Conservation (phyloP, 179 eudicot genomes). For the Silene noctiflora region DNA sequence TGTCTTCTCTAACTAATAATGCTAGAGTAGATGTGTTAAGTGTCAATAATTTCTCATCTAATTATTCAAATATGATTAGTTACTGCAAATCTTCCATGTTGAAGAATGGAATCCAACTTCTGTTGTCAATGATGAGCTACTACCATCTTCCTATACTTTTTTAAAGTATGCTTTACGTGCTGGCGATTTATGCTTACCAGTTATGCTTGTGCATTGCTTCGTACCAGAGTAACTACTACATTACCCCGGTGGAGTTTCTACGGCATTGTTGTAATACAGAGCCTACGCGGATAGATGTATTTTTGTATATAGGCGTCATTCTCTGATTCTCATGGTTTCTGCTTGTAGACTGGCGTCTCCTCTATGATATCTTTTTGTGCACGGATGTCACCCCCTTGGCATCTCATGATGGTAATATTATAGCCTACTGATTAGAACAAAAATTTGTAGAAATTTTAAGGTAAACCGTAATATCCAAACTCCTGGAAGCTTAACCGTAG, state of each 20-base stretch:
- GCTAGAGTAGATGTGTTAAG: neutral
- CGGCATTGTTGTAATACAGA: neutral
- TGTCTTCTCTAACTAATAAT: slow-evolving; percentile 13
- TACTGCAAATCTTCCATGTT: slow-evolving; percentile 12
- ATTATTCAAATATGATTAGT: slow-evolving; percentile 10
- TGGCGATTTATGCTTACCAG: neutral
- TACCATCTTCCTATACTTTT: neutral
- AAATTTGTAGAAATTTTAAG: neutral
- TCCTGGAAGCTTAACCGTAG: neutral
- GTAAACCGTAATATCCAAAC: neutral
- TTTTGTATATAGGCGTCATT: neutral
- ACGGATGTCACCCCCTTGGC: neutral
- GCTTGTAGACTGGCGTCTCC: neutral
- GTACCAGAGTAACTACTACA: neutral
- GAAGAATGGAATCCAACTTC: slow-evolving; percentile 11
- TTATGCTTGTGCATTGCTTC: neutral
- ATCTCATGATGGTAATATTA: neutral
- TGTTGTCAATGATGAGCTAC: slow-evolving; percentile 8
- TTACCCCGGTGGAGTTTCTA: neutral
- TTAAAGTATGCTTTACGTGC: neutral
- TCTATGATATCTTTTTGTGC: neutral
- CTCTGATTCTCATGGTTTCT: neutral
- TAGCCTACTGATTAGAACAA: too few relatives aligned
- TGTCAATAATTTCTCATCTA: slow-evolving; percentile 6
- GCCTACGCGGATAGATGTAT: neutral